Evolutionary conservation across 768 basidiomycete species (phyloP), one percentile per base, ranked within the genome.

Genomic region (Jaapia argillacea): DNA sequence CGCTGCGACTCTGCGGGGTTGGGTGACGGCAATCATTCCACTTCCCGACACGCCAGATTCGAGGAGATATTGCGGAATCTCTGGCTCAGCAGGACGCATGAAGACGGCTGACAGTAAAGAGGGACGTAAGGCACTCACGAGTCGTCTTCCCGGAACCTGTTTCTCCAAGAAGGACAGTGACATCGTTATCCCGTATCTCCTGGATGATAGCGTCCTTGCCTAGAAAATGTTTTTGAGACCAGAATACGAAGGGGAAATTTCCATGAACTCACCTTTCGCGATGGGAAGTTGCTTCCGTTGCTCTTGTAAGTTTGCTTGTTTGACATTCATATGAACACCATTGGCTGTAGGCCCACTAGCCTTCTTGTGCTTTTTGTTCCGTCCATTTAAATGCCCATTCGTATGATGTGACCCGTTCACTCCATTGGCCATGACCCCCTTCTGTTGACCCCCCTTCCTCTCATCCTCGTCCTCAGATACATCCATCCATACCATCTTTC

Each of bases 131-230:
- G 7, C 28, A 80, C 90, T 55, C 62, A 94, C 94, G 94, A 40
- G 96, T 99, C 0, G 94, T 94, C 67, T 99, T 99, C 49, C 96
- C 96, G 16, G 92, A 96, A 10, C 96, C 96, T 0, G 96, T 98
- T 64, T 99, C 96, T 28, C 93, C 96, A 2, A 99, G 73, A 6
- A 99, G 74, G 36, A 98, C 79, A 1, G 82, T 86, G 5, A 90
- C 82, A 58, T 91, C 85, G 67, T 88, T 82, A 49, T 78, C 72
- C 24, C 64, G 61, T 41, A 94, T 80, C 59, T 81, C 81, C 45
- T 75, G 69, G 23, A 90, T 62, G 23, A 94, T 70, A 23, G 81
- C 78, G 20, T 87, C 82, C 57, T 72, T 79, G 45, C 87, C 90
- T 89, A 50, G 18, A 35, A 47, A 46, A 24, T 3, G 20, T 38